Evolutionary conservation across 2,329 filamentous ascomycete genomes (phyloP).

Genomic region (Exophiala alcalophila): DNA sequence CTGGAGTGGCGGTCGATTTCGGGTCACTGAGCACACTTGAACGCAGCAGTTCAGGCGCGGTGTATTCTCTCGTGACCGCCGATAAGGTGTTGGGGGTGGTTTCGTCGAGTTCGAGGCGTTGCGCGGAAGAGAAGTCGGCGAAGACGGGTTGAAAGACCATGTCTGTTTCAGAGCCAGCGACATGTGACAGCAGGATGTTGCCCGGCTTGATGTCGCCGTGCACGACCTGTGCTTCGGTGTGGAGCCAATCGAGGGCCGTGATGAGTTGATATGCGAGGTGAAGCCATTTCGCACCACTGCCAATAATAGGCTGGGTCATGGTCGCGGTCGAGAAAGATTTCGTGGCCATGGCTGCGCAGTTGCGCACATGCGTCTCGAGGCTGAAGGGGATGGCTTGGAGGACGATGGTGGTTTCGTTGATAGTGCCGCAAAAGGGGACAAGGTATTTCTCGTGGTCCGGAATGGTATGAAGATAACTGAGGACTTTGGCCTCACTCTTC

Average conservation of each 20-base stretch:
- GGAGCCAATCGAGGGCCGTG: conserved; percentile 44
- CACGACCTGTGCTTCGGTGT: conserved; percentile 40
- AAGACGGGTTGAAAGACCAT: conserved; percentile 36
- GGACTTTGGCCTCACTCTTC: conserved; percentile 41
- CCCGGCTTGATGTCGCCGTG: conserved; percentile 51
- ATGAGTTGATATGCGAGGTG: conserved; percentile 42
- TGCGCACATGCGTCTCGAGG: conserved; percentile 43
- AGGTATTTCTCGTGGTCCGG: conserved; percentile 38
- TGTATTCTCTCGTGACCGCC: conserved; percentile 45
- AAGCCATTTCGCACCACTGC: conserved; percentile 39
- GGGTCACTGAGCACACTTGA: conserved; percentile 37
- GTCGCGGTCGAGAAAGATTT: conserved; percentile 39
- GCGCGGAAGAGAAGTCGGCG: conserved; percentile 46
- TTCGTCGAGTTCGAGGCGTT: conserved; percentile 27
- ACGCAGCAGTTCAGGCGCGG: conserved; percentile 45
- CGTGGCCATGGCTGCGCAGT: conserved; percentile 32
- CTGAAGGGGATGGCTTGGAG: conserved; percentile 45
- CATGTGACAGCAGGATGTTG: conserved; percentile 42
- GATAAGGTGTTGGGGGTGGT: conserved; percentile 34
- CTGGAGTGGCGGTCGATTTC: conserved; percentile 36
- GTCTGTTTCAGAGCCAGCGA: conserved; percentile 2
- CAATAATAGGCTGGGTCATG: conserved; percentile 47
- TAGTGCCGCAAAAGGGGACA: conserved; percentile 47
- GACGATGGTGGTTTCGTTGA: conserved; percentile 42
- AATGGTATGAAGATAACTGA: conserved; percentile 40